phyloP scores from a whole-genome alignment of 2,329 filamentous ascomycete species.

The Aspergillus tanneri region DNA sequence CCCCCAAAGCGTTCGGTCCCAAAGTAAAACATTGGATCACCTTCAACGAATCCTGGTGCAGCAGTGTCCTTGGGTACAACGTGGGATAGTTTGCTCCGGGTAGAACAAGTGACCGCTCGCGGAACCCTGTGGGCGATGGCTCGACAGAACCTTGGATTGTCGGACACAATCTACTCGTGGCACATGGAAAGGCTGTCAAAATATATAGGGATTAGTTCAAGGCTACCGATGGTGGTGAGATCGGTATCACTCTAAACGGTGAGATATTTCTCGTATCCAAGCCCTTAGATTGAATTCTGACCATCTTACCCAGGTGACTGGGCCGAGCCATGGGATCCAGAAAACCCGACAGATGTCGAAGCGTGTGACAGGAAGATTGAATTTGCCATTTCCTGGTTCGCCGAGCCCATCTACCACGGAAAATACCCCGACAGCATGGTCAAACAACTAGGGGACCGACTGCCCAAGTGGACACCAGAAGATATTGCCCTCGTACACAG shows the following conservation, averaged over 20 bases:
- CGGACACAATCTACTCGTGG: constrained; percentile 75
- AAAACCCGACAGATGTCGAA: constrained; percentile 71
- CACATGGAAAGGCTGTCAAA: constrained; percentile 78
- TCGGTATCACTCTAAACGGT: constrained; percentile 85
- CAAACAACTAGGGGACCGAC: constrained; percentile 72
- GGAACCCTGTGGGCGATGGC: constrained; percentile 70
- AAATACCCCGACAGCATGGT: constrained; percentile 82
- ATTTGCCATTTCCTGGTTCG: constrained; percentile 86
- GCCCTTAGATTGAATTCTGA: background rate
- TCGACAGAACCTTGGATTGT: constrained; percentile 77
- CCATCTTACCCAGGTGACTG: constrained; percentile 60
- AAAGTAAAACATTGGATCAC: constrained; percentile 88
- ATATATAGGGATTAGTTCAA: constrained; percentile 82
- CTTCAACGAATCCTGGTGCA: constrained; percentile 89
- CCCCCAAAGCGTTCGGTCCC: constrained; percentile 70
- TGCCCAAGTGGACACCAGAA: constrained; percentile 71
- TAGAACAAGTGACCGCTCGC: constrained; percentile 71
- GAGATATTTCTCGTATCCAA: constrained; percentile 21
- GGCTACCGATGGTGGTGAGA: constrained; percentile 67
- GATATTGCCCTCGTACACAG: constrained; percentile 73
- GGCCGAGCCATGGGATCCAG: constrained; percentile 77
- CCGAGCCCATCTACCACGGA: constrained; percentile 81
- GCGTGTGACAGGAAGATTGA: constrained; percentile 79
- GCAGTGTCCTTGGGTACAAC: constrained; percentile 75
- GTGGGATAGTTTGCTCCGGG: constrained; percentile 78